Percentiles rank a stretch among this genome's conserved stretches.
These are phyloP conservation scores for Lecanosticta acicola DNA, from an alignment of 2,329 filamentous ascomycete species.

Conservation along the genomic window DNA sequence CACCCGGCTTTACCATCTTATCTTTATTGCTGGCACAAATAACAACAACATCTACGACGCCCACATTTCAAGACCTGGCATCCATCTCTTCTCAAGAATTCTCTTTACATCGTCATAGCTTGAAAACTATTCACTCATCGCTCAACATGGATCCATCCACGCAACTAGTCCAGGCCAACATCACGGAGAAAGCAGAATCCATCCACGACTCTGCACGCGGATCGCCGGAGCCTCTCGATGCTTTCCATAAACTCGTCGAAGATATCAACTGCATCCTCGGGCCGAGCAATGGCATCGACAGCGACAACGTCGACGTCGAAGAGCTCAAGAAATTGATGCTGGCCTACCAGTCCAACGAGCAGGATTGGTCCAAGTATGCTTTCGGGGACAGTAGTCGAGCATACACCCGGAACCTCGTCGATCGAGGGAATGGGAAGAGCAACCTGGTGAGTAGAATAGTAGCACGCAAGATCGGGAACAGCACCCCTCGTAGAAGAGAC, in stretches of 20 bases:
- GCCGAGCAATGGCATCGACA: slow-evolving; percentile 74
- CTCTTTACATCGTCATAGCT: neutral
- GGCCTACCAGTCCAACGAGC: slow-evolving; percentile 61
- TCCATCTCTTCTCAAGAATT: neutral
- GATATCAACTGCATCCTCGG: slow-evolving; percentile 71
- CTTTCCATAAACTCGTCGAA: slow-evolving; percentile 23
- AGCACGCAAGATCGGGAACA: no score
- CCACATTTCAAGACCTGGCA: neutral
- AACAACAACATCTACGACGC: neutral
- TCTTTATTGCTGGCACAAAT: neutral
- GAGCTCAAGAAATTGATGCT: slow-evolving; percentile 69
- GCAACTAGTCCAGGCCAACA: neutral
- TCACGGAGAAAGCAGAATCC: slow-evolving; percentile 14
- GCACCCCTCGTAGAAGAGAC: neutral
- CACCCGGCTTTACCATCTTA: neutral
- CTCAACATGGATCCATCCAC: slow-evolving; percentile 5
- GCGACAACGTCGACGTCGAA: slow-evolving; percentile 70
- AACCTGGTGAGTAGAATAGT: slow-evolving; percentile 61
- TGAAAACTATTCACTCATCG: neutral
- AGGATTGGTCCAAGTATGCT: slow-evolving; percentile 70
- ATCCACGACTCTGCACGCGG: slow-evolving; percentile 27
- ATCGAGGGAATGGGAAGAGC: slow-evolving; percentile 78
- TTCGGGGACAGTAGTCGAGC: slow-evolving; percentile 62
- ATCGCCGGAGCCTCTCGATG: slow-evolving; percentile 21
- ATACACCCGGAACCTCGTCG: slow-evolving; percentile 85